phyloP scores from a whole-genome alignment of 345 rosid genomes.

The Hibiscus mutabilis region DNA sequence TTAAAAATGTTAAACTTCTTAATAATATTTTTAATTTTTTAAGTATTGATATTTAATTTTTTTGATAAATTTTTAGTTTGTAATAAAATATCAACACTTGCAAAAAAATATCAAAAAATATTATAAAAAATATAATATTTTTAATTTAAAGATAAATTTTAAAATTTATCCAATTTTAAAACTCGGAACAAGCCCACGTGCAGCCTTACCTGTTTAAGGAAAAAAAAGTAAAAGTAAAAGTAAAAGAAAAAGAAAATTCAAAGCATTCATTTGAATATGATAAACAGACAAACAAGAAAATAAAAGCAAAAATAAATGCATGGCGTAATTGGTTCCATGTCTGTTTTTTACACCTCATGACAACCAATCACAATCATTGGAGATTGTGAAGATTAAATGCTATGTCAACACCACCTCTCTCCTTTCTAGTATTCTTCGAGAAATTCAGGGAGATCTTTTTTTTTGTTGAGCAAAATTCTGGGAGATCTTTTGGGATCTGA shows the following conservation, averaged over 20 bases:
- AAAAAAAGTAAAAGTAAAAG: no score
- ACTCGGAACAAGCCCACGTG: constrained; percentile 16
- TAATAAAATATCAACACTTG: no score
- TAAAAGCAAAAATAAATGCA: not conserved
- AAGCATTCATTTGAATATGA: not conserved
- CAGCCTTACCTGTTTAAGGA: constrained; percentile 12
- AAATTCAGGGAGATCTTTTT: constrained; percentile 13
- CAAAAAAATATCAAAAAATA: no score
- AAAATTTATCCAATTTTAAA: not conserved
- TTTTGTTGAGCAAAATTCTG: no score
- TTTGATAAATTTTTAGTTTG: no score
- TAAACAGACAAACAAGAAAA: not conserved
- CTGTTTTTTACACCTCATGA: constrained; percentile 13
- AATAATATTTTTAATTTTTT: no score
- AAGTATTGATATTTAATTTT: no score
- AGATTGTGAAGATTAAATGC: constrained; percentile 9
- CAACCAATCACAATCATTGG: constrained; percentile 14
- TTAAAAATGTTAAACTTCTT: no score
- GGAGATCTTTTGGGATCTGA: constrained; percentile 7
- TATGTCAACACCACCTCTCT: not conserved
- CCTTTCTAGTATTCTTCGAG: not conserved
- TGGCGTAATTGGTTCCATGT: not conserved
- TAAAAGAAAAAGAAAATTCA: not conserved
- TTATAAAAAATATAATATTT: no score
- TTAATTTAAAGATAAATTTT: not conserved